Conservation (phyloP, 2,329 filamentous ascomycete genomes). For the Coniochaeta sp. region DNA sequence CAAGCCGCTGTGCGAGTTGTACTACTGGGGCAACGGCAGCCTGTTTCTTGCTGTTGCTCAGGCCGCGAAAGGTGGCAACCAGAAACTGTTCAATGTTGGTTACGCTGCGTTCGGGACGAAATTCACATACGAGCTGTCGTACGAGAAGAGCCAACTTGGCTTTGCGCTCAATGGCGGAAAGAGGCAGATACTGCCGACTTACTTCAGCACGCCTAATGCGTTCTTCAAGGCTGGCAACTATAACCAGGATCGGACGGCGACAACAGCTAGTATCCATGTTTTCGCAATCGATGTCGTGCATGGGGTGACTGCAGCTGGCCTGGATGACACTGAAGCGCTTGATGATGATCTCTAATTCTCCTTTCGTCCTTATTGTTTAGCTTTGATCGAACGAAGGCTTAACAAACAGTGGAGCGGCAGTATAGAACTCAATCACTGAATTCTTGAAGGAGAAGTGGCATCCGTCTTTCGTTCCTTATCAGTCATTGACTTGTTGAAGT, state of each 20-base stretch:
- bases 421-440: too few species aligned
- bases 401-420: too few species aligned
- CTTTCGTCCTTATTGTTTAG: too few species aligned
- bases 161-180: conserved; percentile 20
- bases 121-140: conserved; percentile 29
- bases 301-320: neutral
- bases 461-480: too few species aligned
- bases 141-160: conserved; percentile 22
- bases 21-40: conserved; percentile 23
- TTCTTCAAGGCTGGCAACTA: conserved; percentile 32
- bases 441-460: too few species aligned
- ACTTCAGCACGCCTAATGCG: conserved; percentile 20
- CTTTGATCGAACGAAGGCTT: too few species aligned
- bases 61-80: conserved; percentile 21
- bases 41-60: conserved; percentile 29
- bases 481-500: too few species aligned
- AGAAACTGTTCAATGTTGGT: conserved; percentile 21
- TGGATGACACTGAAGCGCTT: neutral
- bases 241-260: conserved; percentile 19
- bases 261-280: conserved; percentile 16
- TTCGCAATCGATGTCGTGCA: conserved; percentile 13
- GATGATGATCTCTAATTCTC: neutral
- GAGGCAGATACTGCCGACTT: conserved; percentile 17
- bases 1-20: conserved; percentile 32
- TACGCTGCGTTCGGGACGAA: conserved; percentile 21